A percentile compares a stretch with the other conserved stretches of the same genome.
Conservation (phyloP, 2,329 filamentous ascomycete species). For the Xylariaceae sp. region DNA sequence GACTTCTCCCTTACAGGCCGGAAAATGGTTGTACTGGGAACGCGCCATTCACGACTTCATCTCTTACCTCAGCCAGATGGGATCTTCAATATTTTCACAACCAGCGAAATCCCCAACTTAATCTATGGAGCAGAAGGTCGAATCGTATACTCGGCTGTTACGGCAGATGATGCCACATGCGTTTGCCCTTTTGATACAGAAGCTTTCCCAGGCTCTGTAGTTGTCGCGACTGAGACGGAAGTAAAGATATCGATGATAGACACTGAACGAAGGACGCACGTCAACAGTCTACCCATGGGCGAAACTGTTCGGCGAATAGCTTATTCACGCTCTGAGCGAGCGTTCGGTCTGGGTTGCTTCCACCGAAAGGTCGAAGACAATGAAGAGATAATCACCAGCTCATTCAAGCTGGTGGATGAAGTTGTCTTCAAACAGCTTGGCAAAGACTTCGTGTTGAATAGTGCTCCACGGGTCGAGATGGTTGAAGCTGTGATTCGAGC, state of each 20-base stretch:
- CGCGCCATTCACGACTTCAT: slow-evolving; percentile 77
- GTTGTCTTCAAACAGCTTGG: slow-evolving; percentile 77
- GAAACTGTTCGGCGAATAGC: slow-evolving; percentile 84
- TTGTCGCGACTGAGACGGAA: slow-evolving; percentile 71
- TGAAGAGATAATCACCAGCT: slow-evolving; percentile 71
- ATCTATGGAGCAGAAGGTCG: slow-evolving; percentile 87
- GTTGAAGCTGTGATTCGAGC: slow-evolving; percentile 81
- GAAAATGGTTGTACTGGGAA: slow-evolving; percentile 81
- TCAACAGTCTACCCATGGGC: slow-evolving; percentile 71
- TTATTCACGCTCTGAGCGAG: slow-evolving; percentile 73
- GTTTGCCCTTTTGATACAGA: slow-evolving; percentile 80
- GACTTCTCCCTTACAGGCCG: slow-evolving; percentile 64
- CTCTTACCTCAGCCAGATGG: slow-evolving; percentile 65
- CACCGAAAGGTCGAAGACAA: slow-evolving; percentile 66
- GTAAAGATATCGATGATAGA: slow-evolving; percentile 80
- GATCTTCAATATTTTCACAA: slow-evolving; percentile 81
- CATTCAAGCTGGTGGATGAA: slow-evolving; percentile 89
- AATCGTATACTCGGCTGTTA: slow-evolving; percentile 89
- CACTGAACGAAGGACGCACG: slow-evolving; percentile 79
- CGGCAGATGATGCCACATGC: slow-evolving; percentile 76
- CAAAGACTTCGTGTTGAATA: slow-evolving; percentile 58
- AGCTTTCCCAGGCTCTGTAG: slow-evolving; percentile 75
- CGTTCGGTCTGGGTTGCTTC: slow-evolving; percentile 85
- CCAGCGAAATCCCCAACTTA: slow-evolving; percentile 87
- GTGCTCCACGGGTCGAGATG: slow-evolving; percentile 56